A percentile compares a stretch with the other conserved stretches of the same genome.
phyloP scores from a whole-genome alignment of 306 rosid species.

The Acacia melanoxylon region DNA sequence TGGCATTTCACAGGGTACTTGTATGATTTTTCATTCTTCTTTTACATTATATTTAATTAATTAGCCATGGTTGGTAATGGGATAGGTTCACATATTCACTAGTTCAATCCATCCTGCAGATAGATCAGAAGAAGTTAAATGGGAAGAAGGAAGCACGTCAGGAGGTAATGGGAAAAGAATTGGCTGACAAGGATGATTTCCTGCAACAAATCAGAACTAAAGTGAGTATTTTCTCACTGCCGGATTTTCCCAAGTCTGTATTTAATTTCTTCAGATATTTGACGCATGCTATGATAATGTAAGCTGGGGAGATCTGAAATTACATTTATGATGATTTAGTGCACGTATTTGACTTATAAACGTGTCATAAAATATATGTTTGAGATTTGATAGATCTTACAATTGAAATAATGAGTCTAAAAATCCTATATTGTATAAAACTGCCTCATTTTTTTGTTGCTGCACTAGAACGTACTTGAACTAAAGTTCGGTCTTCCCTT shows the following conservation, averaged over 20 bases:
- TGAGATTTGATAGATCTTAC: not conserved
- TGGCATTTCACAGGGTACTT: slow-evolving; percentile 26
- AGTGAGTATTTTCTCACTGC: slow-evolving; percentile 41
- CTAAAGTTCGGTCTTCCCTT: not conserved
- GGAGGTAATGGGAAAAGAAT: slow-evolving; percentile 42
- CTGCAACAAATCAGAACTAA: slow-evolving; percentile 68
- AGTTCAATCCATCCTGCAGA: slow-evolving; percentile 24
- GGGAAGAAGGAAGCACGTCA: slow-evolving; percentile 52
- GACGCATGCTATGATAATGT: not conserved
- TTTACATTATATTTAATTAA: not conserved
- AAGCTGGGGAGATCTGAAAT: too few species aligned
- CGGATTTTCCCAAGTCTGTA: too few species aligned
- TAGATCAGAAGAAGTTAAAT: slow-evolving; percentile 40
- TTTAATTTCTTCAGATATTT: not conserved
- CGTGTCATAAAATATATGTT: not conserved
- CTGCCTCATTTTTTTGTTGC: too few species aligned
- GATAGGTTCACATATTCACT: slow-evolving; percentile 14
- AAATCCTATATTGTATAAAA: not conserved
- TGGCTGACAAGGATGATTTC: too few species aligned
- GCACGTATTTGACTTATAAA: not conserved
- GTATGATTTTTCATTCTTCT: slow-evolving; percentile 3
- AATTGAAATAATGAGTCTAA: not conserved
- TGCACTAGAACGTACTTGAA: not conserved
- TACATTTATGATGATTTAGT: not conserved
- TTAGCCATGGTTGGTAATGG: not conserved